A percentile compares a stretch with the other conserved stretches of the same genome.
Evolutionary conservation across 805 yeast genomes (phyloP).

Genomic region (Saturnispora gosingensis): DNA sequence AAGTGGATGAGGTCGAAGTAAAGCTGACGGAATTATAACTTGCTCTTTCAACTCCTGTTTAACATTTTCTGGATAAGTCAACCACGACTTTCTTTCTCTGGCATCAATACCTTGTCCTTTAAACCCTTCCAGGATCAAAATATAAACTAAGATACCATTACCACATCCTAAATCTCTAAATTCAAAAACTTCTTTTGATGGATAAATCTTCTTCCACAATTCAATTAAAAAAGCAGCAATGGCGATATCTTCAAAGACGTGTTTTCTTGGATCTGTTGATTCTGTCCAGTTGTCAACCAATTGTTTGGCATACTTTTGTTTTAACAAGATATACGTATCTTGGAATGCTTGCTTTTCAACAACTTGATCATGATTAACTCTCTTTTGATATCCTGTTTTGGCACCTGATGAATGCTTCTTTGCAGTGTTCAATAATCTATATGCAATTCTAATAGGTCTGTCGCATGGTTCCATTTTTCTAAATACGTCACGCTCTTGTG

Average conservation of each 20-base stretch:
- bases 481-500: slow-evolving; percentile 21
- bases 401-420: slow-evolving; percentile 78
- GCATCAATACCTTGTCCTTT: slow-evolving; percentile 85
- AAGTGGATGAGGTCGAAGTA: slow-evolving; percentile 64
- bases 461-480: slow-evolving; percentile 35
- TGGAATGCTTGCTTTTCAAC: slow-evolving; percentile 80
- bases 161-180: slow-evolving; percentile 95
- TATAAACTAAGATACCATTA: slow-evolving; percentile 75
- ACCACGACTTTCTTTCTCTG: slow-evolving; percentile 82
- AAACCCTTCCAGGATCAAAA: slow-evolving; percentile 71
- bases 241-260: slow-evolving; percentile 92
- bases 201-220: slow-evolving; percentile 55
- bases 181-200: slow-evolving; percentile 38
- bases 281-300: slow-evolving; percentile 86
- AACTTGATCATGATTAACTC: slow-evolving; percentile 82
- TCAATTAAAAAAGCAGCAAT: slow-evolving; percentile 91
- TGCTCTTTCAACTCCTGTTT: slow-evolving; percentile 57
- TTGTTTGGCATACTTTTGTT: slow-evolving; percentile 68
- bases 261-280: slow-evolving; percentile 88
- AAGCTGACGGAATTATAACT: slow-evolving; percentile 68
- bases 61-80: slow-evolving; percentile 56
- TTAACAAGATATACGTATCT: slow-evolving; percentile 67
- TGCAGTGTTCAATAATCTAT: slow-evolving; percentile 69
- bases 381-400: slow-evolving; percentile 73
- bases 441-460: slow-evolving; percentile 74